Percentiles rank a stretch among this genome's conserved stretches.
phyloP scores from a whole-genome alignment of 495 filamentous ascomycete genomes.

The Alectoria sarmentosa region DNA sequence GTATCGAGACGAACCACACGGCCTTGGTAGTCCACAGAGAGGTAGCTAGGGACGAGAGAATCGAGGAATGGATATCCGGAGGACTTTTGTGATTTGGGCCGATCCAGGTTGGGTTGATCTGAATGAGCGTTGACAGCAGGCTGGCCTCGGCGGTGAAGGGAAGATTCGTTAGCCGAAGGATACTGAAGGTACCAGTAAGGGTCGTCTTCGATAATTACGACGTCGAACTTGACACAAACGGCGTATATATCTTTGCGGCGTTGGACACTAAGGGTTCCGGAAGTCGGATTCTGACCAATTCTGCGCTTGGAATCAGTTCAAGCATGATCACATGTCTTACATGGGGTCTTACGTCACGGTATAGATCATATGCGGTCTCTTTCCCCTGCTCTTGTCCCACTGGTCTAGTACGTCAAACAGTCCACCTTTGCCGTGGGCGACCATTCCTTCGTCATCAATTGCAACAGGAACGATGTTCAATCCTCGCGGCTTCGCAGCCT shows the following conservation, averaged over 20 bases:
- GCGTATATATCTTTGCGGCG: constrained; percentile 73
- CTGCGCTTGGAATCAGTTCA: constrained; percentile 33
- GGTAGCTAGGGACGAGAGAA: constrained; percentile 69
- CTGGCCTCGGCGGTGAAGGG: neutral
- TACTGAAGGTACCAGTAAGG: constrained; percentile 96
- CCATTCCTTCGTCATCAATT: constrained; percentile 75
- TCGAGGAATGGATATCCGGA: constrained; percentile 75
- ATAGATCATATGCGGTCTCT: constrained; percentile 78
- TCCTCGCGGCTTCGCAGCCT: constrained; percentile 58
- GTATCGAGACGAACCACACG: constrained; percentile 81
- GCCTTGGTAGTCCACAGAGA: constrained; percentile 74
- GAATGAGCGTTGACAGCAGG: neutral
- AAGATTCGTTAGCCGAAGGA: constrained; percentile 44
- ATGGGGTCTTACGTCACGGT: constrained; percentile 67
- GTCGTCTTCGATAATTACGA: constrained; percentile 91
- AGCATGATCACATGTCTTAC: neutral
- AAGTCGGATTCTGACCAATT: constrained; percentile 88
- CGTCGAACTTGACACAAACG: constrained; percentile 75
- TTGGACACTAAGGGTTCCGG: constrained; percentile 59
- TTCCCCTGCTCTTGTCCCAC: constrained; percentile 69
- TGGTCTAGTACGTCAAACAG: constrained; percentile 70
- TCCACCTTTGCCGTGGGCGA: constrained; percentile 55
- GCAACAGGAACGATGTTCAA: constrained; percentile 63
- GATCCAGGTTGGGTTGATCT: too few relatives aligned
- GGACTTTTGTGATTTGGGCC: constrained; percentile 36